Conservation (phyloP, 2,329 filamentous ascomycete species). For the Cordyceps pruinosa region DNA sequence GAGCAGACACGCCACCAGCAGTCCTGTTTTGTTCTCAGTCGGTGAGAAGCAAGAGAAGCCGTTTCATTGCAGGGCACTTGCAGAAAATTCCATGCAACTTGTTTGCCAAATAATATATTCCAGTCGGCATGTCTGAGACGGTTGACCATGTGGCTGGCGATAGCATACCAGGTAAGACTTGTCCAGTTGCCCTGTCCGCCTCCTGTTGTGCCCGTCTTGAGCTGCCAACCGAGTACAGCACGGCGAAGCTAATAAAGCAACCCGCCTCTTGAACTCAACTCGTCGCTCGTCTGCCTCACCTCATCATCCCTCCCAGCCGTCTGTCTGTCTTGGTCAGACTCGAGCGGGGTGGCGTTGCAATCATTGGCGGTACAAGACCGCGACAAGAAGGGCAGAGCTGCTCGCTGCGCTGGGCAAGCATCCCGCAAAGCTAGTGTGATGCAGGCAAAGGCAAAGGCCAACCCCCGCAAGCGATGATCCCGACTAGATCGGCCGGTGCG, state of each 20-base stretch:
- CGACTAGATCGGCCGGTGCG: conserved; percentile 2
- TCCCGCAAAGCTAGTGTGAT: conserved; percentile 1
- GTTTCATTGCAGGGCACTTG: not conserved
- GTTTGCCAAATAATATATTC: not conserved
- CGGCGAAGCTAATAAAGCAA: too few relatives aligned
- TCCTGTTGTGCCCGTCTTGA: too few relatives aligned
- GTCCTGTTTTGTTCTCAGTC: too few relatives aligned
- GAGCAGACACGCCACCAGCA: too few relatives aligned
- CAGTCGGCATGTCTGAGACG: conserved; percentile 1
- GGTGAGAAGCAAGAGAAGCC: too few relatives aligned
- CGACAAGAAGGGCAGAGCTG: not conserved
- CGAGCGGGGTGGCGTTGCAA: not conserved
- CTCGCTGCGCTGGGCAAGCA: not conserved
- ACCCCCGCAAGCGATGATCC: conserved; percentile 5
- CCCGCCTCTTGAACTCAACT: too few relatives aligned
- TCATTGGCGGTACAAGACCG: not conserved
- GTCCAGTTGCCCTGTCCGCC: not conserved
- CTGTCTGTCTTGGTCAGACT: not conserved
- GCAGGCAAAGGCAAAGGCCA: too few relatives aligned
- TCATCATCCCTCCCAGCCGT: not conserved
- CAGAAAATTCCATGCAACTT: not conserved
- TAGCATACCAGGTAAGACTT: conserved; percentile 1
- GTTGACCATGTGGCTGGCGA: not conserved
- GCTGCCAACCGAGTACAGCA: too few relatives aligned
- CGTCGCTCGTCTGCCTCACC: not conserved